Base-by-base conservation (phyloP, 2,329 filamentous ascomycete species). In the Colletotrichum sidae region DNA sequence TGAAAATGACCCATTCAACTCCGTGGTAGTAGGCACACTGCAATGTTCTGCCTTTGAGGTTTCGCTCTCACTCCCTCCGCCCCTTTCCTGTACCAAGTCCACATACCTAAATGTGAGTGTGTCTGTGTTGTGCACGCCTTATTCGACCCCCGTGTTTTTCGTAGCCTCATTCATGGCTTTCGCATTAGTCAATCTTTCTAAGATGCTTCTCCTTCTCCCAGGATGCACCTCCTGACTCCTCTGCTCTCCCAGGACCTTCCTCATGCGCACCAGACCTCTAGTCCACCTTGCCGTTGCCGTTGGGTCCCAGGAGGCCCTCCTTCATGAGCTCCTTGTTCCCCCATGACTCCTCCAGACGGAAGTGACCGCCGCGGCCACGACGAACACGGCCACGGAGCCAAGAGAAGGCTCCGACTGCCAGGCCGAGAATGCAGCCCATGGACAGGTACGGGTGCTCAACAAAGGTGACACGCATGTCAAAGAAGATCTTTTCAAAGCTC, bases 401-500 rank as follows among this genome's bases (percentile, higher is more conserved):
- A 33, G 84, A 82, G 44, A 83, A 78, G 34, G 78, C 74, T 37
- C 82, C 84, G 13, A 90, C 78, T 6, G 83, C 75, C 57, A 91
- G 75, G 42, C 85, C 88, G 15, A 88, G 76, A 17, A 90, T 78
- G 67, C 89, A 84, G 13, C 85, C 86, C 7, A 87, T 71, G 12
- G 84, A 84, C 41, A 90, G 78, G 72, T 84, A 87, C 1, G 87
- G 86, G 71, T 90, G 88, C 68, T 88, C 85, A 13, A 80, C 74
- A 67, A 89, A 87, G 55, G 83, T 83, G 69, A 84, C 79, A 70
- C 86, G 81, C 58, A 90, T 84, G 72, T 90, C 86, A 69, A 90
- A 88, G 79, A 93, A 92, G 66, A 93, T 79, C 77, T 92, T 90
- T 73, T 90, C 87, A 67, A 95, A 80, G 62, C 85, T 84, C 58